A percentile compares a stretch with the other conserved stretches of the same genome.
phyloP scores from a whole-genome alignment of 139 green algal species.

The Picochlorum sp. region DNA sequence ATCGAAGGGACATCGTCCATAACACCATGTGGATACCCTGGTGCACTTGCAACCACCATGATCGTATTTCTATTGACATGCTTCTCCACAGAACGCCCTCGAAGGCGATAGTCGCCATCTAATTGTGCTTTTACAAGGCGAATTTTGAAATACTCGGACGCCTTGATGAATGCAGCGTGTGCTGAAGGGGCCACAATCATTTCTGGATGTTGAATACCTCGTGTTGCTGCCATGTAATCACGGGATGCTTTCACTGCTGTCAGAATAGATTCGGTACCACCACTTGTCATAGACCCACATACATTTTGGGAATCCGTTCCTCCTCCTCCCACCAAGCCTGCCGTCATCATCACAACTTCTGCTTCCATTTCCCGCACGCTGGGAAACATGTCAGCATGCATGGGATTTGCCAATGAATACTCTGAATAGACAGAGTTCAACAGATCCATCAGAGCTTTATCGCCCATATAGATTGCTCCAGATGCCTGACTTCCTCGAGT shows the following conservation, averaged over 20 bases:
- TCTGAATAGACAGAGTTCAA: slow-evolving; percentile 48
- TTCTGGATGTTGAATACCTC: slow-evolving; percentile 66
- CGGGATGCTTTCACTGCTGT: slow-evolving; percentile 77
- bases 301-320: slow-evolving; percentile 15
- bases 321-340: slow-evolving; percentile 48
- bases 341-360: slow-evolving; percentile 88
- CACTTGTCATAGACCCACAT: slow-evolving; percentile 86
- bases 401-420: slow-evolving; percentile 81
- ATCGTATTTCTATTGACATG: slow-evolving; percentile 71
- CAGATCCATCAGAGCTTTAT: slow-evolving; percentile 39
- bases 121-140: slow-evolving; percentile 54
- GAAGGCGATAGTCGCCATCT: slow-evolving; percentile 45
- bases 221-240: slow-evolving; percentile 59
- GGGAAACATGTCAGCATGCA: slow-evolving; percentile 86
- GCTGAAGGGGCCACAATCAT: slow-evolving; percentile 78
- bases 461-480: slow-evolving; percentile 49
- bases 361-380: slow-evolving; percentile 77
- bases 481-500: slow-evolving; percentile 44
- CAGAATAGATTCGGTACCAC: slow-evolving; percentile 89
- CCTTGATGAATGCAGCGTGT: slow-evolving; percentile 92
- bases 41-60: slow-evolving; percentile 82
- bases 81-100: slow-evolving; percentile 33
- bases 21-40: slow-evolving; percentile 84
- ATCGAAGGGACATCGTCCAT: slow-evolving; percentile 76
- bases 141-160: slow-evolving; percentile 79